Base-by-base conservation (phyloP, 441 rosid genomes). In the Capsella rubella region DNA sequence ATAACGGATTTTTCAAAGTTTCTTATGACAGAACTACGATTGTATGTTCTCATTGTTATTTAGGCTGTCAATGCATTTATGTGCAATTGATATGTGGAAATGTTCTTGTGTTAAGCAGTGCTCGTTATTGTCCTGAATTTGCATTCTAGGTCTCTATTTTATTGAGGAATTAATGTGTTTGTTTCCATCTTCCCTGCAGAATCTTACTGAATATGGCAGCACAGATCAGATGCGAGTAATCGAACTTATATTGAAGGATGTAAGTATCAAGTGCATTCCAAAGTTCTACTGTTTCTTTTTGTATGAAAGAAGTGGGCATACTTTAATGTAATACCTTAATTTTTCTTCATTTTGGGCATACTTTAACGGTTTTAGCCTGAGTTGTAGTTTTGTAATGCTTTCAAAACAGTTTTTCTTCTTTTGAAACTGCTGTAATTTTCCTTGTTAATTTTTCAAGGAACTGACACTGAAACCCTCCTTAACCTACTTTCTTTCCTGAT, bases 241-340 rank as follows among this genome's bases (percentile, higher is more conserved):
- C 16, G 97, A 89, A 71, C 94, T 95, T 69, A 78, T 95, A 70
- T 77, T 91, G 81, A 89, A 83, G 72, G 94, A 91, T 84, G 99
- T 95, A 88, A 76, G 94, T 74, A 83, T 75, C 76, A 57, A 58
- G 29, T 58, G 80, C 64, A 51, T 68, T 71, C 9, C 45, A 25
- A 28, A 62, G 54, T 69, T 69, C 40, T 51, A 29, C 67, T 51
- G 40, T 64, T 32, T 64, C 18, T 55, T 16, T 47, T 62, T 37
- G 29, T 37, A 52, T 67, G 64, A 66, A 39, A 45, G 21, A 39
- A 45, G 18, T 27, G 72, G 63, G 35, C 28, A 39, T 5, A 21
- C 25, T 45, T 64, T 64, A 64, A 27, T 69, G 62, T 64, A 49
- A 42, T 55, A 29, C 39, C 31, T 64, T 53, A 50, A 12, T 37